Base-by-base conservation (phyloP, 1,284 basidiomycete species). In the Naganishia sp. region DNA sequence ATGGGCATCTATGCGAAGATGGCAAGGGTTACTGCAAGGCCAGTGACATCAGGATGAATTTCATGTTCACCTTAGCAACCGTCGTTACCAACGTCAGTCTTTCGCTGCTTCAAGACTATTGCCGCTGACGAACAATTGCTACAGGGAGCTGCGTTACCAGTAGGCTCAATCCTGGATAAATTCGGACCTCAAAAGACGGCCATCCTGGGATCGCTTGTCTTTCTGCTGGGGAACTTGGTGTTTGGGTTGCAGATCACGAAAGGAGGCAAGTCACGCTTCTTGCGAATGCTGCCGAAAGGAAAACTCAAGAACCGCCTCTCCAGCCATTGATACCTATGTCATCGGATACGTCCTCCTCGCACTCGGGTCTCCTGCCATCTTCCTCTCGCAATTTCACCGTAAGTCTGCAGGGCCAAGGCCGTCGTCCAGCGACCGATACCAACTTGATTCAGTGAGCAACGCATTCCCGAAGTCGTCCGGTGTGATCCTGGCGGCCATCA, bases 401-500 rank as follows among this genome's bases (percentile, higher is more conserved):
- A 28, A 58, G 70, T 7, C 10, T 18, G 41, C 17, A n/a, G 55
- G 51, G 15, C 25, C 47, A n/a, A 17, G 4, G 18, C 25, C 15
- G 21, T 1, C 53, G 28, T 10, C 15, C 31, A 39, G 35, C 13
- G 13, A 9, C 35, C 7, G 4, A 39, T 6, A 39, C 35, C 35
- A 13, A 39, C 2, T 39, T 13, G 47, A 17, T 28, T 11, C 69
- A 74, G 72, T 81, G 18, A 77, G 77, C 55, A 81, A 81, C 66
- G 75, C 80, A 6, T 81, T 81, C 68, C 80, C 80, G 3, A 56
- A 69, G n/a, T 71, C 74, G 45, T 77, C 79, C 0, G 80, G 80
- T 0, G 72, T 81, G 31, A 74, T 81, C 49, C 73, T 81, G 43
- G 76, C 76, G 32, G 74, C 77, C 28, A 71, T 81, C 39, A 80